These are phyloP conservation scores for Lentinula detonsa DNA, from an alignment of 768 basidiomycete genomes.

Conservation along the genomic window DNA sequence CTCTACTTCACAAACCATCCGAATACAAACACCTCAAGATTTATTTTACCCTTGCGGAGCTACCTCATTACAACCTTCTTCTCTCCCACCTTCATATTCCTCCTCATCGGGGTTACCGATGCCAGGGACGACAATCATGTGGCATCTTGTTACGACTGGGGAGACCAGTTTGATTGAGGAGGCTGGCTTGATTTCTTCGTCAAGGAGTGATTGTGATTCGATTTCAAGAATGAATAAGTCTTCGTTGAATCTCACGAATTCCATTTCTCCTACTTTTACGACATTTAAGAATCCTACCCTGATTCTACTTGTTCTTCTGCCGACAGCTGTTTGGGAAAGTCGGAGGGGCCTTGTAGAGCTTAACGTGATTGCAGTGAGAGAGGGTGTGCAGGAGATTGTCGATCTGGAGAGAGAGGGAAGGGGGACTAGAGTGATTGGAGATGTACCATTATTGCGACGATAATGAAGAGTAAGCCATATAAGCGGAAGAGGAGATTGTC, in stretches of 20 bases:
- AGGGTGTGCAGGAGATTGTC: background rate
- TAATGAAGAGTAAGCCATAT: no score
- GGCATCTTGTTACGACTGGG: background rate
- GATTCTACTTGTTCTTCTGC: background rate
- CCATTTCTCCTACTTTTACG: background rate
- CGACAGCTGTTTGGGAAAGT: slow-evolving; percentile 1
- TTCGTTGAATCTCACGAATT: background rate
- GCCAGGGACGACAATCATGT: slow-evolving; percentile 8
- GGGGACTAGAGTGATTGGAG: background rate
- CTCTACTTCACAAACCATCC: background rate
- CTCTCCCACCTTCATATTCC: slow-evolving; percentile 4
- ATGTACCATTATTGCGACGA: background rate
- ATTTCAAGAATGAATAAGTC: background rate
- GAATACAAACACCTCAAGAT: slow-evolving; percentile 12
- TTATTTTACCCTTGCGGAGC: slow-evolving; percentile 40
- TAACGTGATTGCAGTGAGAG: background rate
- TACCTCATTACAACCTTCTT: slow-evolving; percentile 36
- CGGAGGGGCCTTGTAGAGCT: slow-evolving; percentile 1
- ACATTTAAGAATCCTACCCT: background rate
- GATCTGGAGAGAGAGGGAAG: slow-evolving; percentile 2
- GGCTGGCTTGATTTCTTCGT: background rate
- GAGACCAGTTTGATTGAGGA: background rate
- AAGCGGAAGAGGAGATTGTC: no score
- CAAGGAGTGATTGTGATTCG: background rate
- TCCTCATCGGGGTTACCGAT: background rate